Base-by-base conservation (phyloP, 345 rosid species). In the Laguncularia racemosa region DNA sequence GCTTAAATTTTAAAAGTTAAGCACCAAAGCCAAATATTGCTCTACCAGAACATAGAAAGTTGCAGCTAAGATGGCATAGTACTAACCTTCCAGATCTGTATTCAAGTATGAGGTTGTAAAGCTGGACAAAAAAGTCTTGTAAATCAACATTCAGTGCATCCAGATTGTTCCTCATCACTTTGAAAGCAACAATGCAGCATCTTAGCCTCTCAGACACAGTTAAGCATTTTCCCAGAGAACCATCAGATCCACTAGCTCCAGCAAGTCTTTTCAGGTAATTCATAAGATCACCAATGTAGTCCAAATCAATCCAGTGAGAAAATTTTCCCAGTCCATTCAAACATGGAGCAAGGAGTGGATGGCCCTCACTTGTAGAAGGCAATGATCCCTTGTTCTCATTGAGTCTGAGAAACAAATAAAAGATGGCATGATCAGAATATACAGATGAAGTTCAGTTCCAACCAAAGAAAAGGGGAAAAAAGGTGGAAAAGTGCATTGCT, bases 81-180 rank as follows among this genome's bases (percentile, higher is more conserved):
- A 70, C 87, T 61, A 71, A 93, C 99, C 96, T 89, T 76, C 96
- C 96, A 71, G 99, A 95, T 59, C 92, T 84, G 68, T 85, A 95
- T 67, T 93, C 95, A 12, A 89, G 83, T 48, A 89, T 66, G 57
- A 87, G 84, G 72, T 85, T 95, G 84, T 87, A 95, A 33, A 95
- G 84, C 76, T 87, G 96, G 64, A 88, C 73, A 68, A 85, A 90
- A 69, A 90, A 87, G 40, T 83, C 96, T 67, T 95, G 97, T 67
- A 95, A 73, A 76, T 95, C 99, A 43, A 90, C 96, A 69, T 90
- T 92, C 73, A 87, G 70, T 64, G 96, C 99, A 70, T 90, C 90
- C 21, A 93, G 90, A 73, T 93, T 93, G 74, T 67, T 87, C 81
- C 81, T 89, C 95, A 89, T 93, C 66, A 89, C 95, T 81, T 77